Conservation (phyloP, 139 green algal genomes). For the Chloropicon primus region DNA sequence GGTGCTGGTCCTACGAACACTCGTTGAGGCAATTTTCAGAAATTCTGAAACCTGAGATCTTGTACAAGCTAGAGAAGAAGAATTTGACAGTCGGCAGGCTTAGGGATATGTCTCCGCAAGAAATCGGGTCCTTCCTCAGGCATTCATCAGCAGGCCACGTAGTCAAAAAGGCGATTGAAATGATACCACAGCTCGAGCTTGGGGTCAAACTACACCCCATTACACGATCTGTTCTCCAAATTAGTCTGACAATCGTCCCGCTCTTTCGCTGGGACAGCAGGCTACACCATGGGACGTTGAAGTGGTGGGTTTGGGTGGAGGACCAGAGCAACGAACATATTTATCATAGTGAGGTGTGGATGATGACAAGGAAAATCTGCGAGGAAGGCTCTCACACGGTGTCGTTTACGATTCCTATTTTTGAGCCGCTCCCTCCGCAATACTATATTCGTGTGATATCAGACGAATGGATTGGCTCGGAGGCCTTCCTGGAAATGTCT, state of each 20-base stretch:
- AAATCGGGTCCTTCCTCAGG: slow-evolving; percentile 69
- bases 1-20: slow-evolving; percentile 72
- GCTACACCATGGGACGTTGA: slow-evolving; percentile 44
- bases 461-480: slow-evolving; percentile 59
- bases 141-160: slow-evolving; percentile 51
- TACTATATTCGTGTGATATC: slow-evolving; percentile 61
- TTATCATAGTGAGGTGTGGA: slow-evolving; percentile 82
- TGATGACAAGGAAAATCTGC: slow-evolving; percentile 75
- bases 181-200: slow-evolving; percentile 51
- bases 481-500: slow-evolving; percentile 22
- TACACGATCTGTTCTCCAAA: slow-evolving; percentile 80
- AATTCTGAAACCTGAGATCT: slow-evolving; percentile 48
- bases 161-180: slow-evolving; percentile 11
- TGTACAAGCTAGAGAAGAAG: slow-evolving; percentile 78
- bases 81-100: slow-evolving; percentile 55
- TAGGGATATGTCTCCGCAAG: slow-evolving; percentile 61
- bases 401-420: slow-evolving; percentile 90
- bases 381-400: slow-evolving; percentile 27
- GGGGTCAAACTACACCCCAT: slow-evolving; percentile 75
- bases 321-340: slow-evolving; percentile 85
- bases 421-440: slow-evolving; percentile 77
- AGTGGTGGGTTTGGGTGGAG: slow-evolving; percentile 83
- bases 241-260: slow-evolving; percentile 58
- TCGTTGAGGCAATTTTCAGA: slow-evolving; percentile 72
- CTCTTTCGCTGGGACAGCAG: slow-evolving; percentile 20